Evolutionary conservation across 805 yeast species (phyloP), one percentile per base, ranked within the genome.

Genomic region (Candida michaelii): DNA sequence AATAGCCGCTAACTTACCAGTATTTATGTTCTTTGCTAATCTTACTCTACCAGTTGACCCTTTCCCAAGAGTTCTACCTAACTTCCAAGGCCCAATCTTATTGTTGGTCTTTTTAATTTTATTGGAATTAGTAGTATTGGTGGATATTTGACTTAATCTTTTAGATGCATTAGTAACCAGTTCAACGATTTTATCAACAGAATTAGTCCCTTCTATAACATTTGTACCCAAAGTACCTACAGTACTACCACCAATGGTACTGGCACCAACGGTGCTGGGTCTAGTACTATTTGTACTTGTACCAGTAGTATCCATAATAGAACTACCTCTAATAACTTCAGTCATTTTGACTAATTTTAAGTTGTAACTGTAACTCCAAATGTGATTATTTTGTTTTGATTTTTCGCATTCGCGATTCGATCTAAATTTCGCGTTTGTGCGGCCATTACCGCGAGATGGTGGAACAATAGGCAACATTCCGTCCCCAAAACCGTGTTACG

Each of bases 11-110:
- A 89, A 77, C 63, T 89, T 84, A 37, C 93, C 93, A 1, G 93
- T 84, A 41, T 77, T 76, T 32, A 82, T 76, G 60, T 93, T 95
- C 52, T 89, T 84, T 12, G 99, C 98, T 43, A 93, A 73, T 46
- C 96, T 73, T 13, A 93, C 99, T 48, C 97, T 77, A 17, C 99
- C 98, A 1, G 97, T 88, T 11, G 96, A 85, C n/a, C 99, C 99
- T 45, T 95, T 76, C 17, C 99, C 99, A 39, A 93, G 70, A 2
- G 99, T 93, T 51, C 91, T 77, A 21, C 98, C 98, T 27, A 93
- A 71, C 59, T 89, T 86, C 99, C 99, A 93, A 1, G 99, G 97
- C 2, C 99, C 99, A 34, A 93, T 82, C 52, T 80, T 74, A 49
- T 76, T 75, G 52, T 76, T 80, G 45, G 51, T 51, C 45, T 67